Conservation (phyloP, 2,329 filamentous ascomycete genomes). For the Tetracladium maxilliforme region DNA sequence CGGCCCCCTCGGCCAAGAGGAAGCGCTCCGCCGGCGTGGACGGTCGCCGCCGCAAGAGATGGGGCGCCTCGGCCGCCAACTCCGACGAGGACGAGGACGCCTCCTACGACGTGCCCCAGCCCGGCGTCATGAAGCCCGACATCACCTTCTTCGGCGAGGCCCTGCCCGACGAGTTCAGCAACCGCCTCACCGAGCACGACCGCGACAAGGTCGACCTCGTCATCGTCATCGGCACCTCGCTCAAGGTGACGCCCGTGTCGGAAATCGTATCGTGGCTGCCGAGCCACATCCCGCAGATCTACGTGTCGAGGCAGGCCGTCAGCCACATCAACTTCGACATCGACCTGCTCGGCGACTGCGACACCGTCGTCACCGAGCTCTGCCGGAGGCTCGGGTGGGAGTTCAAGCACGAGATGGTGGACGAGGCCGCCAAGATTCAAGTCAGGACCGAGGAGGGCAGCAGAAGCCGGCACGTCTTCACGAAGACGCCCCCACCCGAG, state of each 20-base stretch:
- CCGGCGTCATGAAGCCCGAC: conserved; percentile 88
- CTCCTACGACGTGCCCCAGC: conserved; percentile 48
- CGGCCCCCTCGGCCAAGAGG: conserved; percentile 37
- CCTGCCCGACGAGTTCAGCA: conserved; percentile 70
- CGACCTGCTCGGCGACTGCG: conserved; percentile 89
- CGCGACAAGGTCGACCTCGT: conserved; percentile 72
- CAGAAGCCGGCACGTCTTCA: conserved; percentile 26
- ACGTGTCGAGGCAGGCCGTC: conserved; percentile 75
- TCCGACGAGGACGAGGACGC: conserved; percentile 30
- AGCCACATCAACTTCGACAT: conserved; percentile 91
- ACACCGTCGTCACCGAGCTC: conserved; percentile 77
- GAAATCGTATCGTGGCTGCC: conserved; percentile 77
- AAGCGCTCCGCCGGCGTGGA: conserved; percentile 37
- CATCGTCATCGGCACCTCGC: conserved; percentile 87
- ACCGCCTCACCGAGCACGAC: conserved; percentile 69
- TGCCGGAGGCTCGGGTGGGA: conserved; percentile 72
- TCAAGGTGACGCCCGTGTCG: conserved; percentile 90
- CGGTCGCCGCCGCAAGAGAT: conserved; percentile 21
- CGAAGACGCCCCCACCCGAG: no score
- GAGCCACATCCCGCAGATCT: conserved; percentile 73
- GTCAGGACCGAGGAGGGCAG: conserved; percentile 33
- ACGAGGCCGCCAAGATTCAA: conserved; percentile 45
- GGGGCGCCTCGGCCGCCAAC: conserved; percentile 8
- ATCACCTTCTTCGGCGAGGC: conserved; percentile 96
- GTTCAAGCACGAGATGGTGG: conserved; percentile 66